A percentile compares a stretch with the other conserved stretches of the same genome.
Evolutionary conservation across 2,329 filamentous ascomycete species (phyloP).

Genomic region (Chalara sp.): DNA sequence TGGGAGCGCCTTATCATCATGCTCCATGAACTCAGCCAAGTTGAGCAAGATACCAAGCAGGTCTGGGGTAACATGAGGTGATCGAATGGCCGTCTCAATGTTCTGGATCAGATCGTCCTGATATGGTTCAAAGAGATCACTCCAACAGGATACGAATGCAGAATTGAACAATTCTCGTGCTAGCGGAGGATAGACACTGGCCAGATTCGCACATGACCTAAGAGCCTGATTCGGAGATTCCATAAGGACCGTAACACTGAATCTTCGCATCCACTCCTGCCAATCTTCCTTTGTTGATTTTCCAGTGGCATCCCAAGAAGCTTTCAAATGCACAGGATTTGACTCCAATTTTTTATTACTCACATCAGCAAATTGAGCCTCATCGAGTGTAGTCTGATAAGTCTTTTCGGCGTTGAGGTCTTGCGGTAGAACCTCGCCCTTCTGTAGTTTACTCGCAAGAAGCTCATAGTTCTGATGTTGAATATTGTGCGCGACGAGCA

Average conservation of each 20-base stretch:
- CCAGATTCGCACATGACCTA: conserved; percentile 84
- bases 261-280: conserved; percentile 97
- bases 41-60: conserved; percentile 91
- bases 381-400: conserved; percentile 72
- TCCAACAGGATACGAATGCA: conserved; percentile 98
- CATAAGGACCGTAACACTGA: conserved; percentile 89
- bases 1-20: conserved; percentile 95
- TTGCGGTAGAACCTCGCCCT: conserved; percentile 90
- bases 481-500: conserved; percentile 71
- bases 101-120: conserved; percentile 95
- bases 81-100: conserved; percentile 92
- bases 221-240: conserved; percentile 96
- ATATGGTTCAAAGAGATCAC: conserved; percentile 92
- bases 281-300: conserved; percentile 98
- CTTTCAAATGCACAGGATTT: conserved; percentile 94
- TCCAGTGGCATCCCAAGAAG: conserved; percentile 92
- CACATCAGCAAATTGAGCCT: conserved; percentile 75
- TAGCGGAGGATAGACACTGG: conserved; percentile 84
- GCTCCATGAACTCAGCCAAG: conserved; percentile 98
- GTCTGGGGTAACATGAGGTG: conserved; percentile 91
- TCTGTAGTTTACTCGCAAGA: conserved; percentile 85
- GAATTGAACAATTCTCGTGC: conserved; percentile 96
- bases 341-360: conserved; percentile 91
- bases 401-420: conserved; percentile 83
- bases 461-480: conserved; percentile 89